Base-by-base conservation (phyloP, 805 yeast genomes). In the Metschnikowia noctiluminum region DNA sequence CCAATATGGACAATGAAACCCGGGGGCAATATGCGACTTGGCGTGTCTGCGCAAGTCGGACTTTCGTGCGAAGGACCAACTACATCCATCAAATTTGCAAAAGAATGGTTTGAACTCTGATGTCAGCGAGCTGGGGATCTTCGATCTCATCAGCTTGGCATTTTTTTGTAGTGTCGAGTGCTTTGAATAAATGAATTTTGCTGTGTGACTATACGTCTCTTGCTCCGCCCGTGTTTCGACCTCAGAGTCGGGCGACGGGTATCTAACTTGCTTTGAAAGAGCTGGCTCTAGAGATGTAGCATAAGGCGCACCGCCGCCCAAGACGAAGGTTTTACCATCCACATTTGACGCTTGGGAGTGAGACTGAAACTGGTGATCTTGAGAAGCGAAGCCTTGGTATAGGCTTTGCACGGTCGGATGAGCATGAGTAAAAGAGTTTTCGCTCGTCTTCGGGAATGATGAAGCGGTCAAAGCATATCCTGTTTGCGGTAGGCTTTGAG, bases 1-100 rank as follows among this genome's bases (percentile, higher is more conserved):
- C 87, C 87, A 85, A 65, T 75, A 86, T 2, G 92, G 92, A 61
- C 92, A 86, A 53, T 79, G 84, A 58, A 81, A 81, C 50, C 74
- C 75, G 2, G 91, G 91, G 43, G 78, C 74, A 38, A 76, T 73
- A 60, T 86, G 92, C 3, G 88, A 82, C 53, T 84, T 76, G 15
- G 76, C 54, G 59, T 86, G 92, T 45, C 92, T 73, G 38, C 86
- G 74, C 57, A 84, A 76, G 62, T 86, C 92, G 43, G 86, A 79
- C 46, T 79, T 82, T 38, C 92, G 72, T 8, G 81, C 77, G 64
- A 86, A 86, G 1, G 89, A 73, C 91, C 92, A 85, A 21, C 66
- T 70, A 64, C 92, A 85, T 5, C 68, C 70, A 6, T 62, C 62
- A 47, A 57, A 69, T 11, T 64, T 51, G 56, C 83, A 78, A 26